Evolutionary conservation across 768 basidiomycete genomes (phyloP).

Genomic region (Xerocomellus amylosporus): DNA sequence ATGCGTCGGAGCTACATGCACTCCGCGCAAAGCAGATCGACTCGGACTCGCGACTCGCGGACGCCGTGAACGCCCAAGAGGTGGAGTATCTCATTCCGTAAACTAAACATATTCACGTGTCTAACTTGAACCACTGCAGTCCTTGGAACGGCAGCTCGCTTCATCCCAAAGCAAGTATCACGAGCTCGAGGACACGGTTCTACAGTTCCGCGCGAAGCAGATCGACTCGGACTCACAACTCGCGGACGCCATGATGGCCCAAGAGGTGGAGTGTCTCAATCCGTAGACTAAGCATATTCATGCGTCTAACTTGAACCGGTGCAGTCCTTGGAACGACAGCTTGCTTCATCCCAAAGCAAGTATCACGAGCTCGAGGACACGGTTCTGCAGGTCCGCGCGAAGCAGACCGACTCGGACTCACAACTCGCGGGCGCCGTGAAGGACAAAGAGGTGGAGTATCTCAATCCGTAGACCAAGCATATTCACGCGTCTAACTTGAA

Average conservation of each 20-base stretch:
- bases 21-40: conserved; percentile 70
- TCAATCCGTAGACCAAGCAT: neutral
- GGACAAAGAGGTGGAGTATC: conserved; percentile 66
- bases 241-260: conserved; percentile 55
- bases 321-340: conserved; percentile 75
- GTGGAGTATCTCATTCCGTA: conserved; percentile 39
- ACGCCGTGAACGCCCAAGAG: conserved; percentile 66
- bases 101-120: neutral
- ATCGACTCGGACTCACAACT: conserved; percentile 65
- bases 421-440: conserved; percentile 59
- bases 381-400: conserved; percentile 66
- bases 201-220: conserved; percentile 70
- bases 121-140: conserved; percentile 40
- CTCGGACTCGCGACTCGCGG: conserved; percentile 59
- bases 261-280: conserved; percentile 59
- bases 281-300: neutral
- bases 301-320: neutral
- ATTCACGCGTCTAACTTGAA: neutral
- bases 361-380: conserved; percentile 88
- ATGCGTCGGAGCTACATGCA: conserved; percentile 59
- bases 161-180: conserved; percentile 72
- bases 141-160: conserved; percentile 72
- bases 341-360: conserved; percentile 68
- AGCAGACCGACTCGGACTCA: conserved; percentile 64
- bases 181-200: conserved; percentile 83